Conservation (phyloP, 768 basidiomycete species). For the Mycena galericulata region DNA sequence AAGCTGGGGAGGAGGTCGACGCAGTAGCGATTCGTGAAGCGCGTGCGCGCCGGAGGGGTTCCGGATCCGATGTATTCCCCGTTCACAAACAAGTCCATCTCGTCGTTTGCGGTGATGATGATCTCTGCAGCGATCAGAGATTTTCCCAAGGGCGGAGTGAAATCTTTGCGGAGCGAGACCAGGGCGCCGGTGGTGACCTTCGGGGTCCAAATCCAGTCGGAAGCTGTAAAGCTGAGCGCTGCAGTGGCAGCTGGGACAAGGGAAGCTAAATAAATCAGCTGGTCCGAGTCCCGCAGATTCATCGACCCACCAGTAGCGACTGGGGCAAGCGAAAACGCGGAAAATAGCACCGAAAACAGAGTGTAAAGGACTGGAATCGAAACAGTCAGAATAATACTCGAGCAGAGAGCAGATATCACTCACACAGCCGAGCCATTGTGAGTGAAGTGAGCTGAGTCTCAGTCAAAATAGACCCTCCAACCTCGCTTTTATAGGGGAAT, state of each 20-base stretch:
- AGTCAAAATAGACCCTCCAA: background rate
- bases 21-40: background rate
- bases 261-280: background rate
- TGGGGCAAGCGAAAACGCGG: too few relatives aligned
- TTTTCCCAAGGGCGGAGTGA: background rate
- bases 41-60: too few relatives aligned
- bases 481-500: background rate
- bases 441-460: background rate
- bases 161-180: conserved; percentile 2
- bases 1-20: background rate
- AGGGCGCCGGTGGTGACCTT: background rate
- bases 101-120: background rate
- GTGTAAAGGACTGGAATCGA: background rate
- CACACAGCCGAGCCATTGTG: background rate
- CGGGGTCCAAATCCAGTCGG: conserved; percentile 5
- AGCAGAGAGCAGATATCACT: background rate
- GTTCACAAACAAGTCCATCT: background rate
- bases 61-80: background rate
- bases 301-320: too few relatives aligned
- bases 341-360: too few relatives aligned
- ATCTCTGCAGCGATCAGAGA: conserved; percentile 8
- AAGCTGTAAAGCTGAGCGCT: background rate
- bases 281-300: background rate
- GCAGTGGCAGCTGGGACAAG: background rate
- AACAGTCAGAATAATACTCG: background rate